These are phyloP conservation scores for Centaurea solstitialis DNA, from an alignment of 129 eudicot species.

Conservation along the genomic window DNA sequence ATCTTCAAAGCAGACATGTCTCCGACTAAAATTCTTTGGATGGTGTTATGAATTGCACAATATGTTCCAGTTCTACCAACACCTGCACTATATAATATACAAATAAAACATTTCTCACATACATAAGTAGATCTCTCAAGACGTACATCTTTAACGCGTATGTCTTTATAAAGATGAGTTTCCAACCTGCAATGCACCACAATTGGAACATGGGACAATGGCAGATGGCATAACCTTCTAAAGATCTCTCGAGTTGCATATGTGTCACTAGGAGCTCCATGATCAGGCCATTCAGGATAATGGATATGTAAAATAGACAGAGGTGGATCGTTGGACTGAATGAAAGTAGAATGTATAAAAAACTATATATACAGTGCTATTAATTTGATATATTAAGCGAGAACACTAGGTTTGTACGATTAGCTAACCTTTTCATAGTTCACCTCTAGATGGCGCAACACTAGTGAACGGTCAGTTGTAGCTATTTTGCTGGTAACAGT, in stretches of 20 bases:
- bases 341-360: background rate
- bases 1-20: constrained; percentile 92
- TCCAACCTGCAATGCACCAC: constrained; percentile 97
- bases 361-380: background rate
- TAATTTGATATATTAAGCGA: background rate
- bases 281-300: constrained; percentile 98
- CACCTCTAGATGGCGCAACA: constrained; percentile 72
- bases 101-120: too few species aligned
- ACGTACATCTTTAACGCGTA: constrained; percentile 12
- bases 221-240: constrained; percentile 52
- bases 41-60: constrained; percentile 78
- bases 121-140: background rate
- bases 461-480: constrained; percentile 61
- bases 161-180: background rate
- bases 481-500: constrained; percentile 52
- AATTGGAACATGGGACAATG: constrained; percentile 76
- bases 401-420: background rate
- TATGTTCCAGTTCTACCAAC: constrained; percentile 98
- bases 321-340: constrained; percentile 52
- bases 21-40: constrained; percentile 78
- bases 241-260: constrained; percentile 82
- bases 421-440: constrained; percentile 73
- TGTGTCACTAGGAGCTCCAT: constrained; percentile 83
- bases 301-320: constrained; percentile 75
- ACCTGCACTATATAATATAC: constrained; percentile 88